Base-by-base conservation (phyloP, 2,329 filamentous ascomycete genomes). In the Cytospora schulzeri region DNA sequence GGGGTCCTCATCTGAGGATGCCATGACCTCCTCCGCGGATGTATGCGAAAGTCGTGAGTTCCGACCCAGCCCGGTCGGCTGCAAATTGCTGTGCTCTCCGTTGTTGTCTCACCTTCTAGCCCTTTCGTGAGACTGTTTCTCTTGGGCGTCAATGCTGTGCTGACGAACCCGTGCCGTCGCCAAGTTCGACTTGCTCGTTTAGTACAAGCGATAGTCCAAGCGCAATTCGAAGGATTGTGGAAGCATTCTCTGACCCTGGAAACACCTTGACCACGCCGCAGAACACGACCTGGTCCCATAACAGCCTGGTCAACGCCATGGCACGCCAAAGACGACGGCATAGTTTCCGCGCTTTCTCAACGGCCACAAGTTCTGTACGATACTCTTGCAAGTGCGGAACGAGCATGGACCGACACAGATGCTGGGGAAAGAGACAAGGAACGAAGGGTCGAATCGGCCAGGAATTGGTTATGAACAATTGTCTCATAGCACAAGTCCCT, bases 401-500 rank as follows among this genome's bases (percentile, higher is more conserved):
- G 29, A 9, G 24, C 45, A 48, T 48, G 45, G n/a, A 48, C 45
- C n/a, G 45, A 48, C n/a, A 12, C 45, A 14, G n/a, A 12, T 6
- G n/a, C n/a, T 48, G n/a, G 11, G 17, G 4, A 4, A 11, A 41
- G 38, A 41, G 17, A 31, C 4, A 19, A 4, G 17, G n/a, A 33
- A 53, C 24, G 22, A 26, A 29, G 14, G 48, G 48, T 26, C 14
- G 38, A 26, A 45, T 15, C 15, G 24, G 11, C 14, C 24, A 51
- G 8, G n/a, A 35, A 24, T 24, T n/a, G 15, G 41, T 41, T 41
- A n/a, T 28, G 33, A 33, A 19, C 31, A 22, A 15, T 9, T 51
- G 63, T 59, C 60, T 51, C 60, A 48, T 51, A 17, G 45, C 35
- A 57, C 45, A 41, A 28, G 59, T 51, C 38, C 22, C 55, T 19